A percentile compares a stretch with the other conserved stretches of the same genome.
phyloP scores from a whole-genome alignment of 257 asterid species.

The Rubia yunnanensis region DNA sequence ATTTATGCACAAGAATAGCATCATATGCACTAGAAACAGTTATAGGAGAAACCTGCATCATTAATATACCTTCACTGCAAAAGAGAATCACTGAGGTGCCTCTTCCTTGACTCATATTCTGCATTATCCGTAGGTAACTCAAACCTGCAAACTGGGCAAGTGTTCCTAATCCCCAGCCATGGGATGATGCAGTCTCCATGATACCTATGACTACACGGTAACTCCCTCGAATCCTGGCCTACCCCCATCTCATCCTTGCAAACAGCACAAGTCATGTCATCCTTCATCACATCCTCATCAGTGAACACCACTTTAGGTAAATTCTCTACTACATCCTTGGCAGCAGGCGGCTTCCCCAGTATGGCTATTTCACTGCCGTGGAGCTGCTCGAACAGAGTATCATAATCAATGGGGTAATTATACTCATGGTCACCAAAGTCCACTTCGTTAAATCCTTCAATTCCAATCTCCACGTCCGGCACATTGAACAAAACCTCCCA shows the following conservation, averaged over 20 bases:
- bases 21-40: neutral
- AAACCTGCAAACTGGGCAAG: conserved; percentile 61
- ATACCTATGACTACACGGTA: conserved; percentile 50
- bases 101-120: conserved; percentile 40
- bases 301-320: conserved; percentile 23
- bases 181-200: conserved; percentile 52
- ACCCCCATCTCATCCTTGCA: conserved; percentile 49
- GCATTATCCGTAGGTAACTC: conserved; percentile 65
- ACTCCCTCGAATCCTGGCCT: conserved; percentile 36
- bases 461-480: conserved; percentile 17
- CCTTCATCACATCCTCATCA: conserved; percentile 19
- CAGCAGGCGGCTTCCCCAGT: conserved; percentile 30
- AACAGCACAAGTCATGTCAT: conserved; percentile 32
- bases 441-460: conserved; percentile 13
- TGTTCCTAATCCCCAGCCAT: conserved; percentile 52
- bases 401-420: conserved; percentile 25
- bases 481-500: conserved; percentile 37
- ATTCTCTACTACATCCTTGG: conserved; percentile 21
- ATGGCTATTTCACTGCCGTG: conserved; percentile 17
- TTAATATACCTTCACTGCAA: conserved; percentile 19
- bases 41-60: neutral
- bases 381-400: conserved; percentile 25
- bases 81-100: conserved; percentile 17
- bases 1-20: neutral
- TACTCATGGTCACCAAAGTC: conserved; percentile 18